phyloP scores from a whole-genome alignment of 441 rosid genomes.

The Adansonia madagascariensis region DNA sequence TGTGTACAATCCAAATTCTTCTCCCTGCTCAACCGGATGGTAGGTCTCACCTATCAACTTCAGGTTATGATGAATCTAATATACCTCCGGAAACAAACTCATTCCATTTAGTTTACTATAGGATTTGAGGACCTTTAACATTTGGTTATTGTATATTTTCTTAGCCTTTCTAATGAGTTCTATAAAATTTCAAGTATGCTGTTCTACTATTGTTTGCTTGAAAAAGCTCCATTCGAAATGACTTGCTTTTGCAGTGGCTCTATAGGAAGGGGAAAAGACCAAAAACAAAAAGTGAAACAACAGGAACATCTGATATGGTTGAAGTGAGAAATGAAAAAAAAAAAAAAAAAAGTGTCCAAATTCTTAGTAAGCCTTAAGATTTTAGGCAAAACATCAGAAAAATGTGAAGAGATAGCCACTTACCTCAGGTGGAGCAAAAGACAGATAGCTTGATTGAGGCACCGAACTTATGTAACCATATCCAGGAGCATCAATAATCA shows the following conservation, averaged over 20 bases:
- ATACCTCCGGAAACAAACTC: not conserved
- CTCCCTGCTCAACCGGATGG: not conserved
- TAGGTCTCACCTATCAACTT: too few species aligned
- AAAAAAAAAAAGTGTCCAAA: not conserved
- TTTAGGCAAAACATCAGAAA: not conserved
- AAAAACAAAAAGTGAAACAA: not conserved
- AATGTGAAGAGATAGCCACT: not conserved
- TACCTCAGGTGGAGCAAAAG: conserved; percentile 96
- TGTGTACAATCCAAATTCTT: not conserved
- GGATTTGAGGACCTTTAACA: not conserved
- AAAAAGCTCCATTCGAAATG: not conserved
- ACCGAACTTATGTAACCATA: conserved; percentile 35
- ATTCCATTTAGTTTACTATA: not conserved
- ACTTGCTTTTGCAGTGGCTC: not conserved
- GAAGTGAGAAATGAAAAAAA: not conserved
- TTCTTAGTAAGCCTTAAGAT: not conserved
- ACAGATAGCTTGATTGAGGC: conserved; percentile 59
- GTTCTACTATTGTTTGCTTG: not conserved
- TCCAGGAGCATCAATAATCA: conserved; percentile 52
- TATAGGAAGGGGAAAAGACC: not conserved
- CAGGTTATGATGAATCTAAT: not conserved
- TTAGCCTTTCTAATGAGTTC: not conserved
- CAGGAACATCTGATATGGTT: not conserved
- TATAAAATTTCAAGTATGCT: not conserved
- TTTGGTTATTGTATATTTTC: too few species aligned